Evolutionary conservation across 2,329 filamentous ascomycete species (phyloP).

Genomic region (Plenodomus tracheiphilus): DNA sequence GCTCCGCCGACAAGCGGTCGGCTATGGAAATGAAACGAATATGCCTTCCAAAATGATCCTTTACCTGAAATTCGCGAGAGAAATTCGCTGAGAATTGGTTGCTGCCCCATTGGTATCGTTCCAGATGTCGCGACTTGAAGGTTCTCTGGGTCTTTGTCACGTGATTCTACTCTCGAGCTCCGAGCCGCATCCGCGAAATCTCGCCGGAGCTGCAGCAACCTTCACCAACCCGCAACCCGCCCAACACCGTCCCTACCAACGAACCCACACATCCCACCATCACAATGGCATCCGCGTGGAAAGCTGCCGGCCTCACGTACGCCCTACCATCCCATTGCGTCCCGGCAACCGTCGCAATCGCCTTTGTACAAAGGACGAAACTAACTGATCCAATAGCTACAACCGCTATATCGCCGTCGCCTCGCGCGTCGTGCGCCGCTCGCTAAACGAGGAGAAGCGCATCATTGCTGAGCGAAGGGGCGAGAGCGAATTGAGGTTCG

Average conservation of each 20-base stretch:
- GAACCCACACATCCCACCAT: constrained; percentile 37
- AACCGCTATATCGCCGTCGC: constrained; percentile 99
- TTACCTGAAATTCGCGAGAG: no score
- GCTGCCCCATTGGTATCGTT: no score
- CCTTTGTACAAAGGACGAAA: constrained; percentile 14
- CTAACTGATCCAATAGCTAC: constrained; percentile 68
- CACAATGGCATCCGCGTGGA: constrained; percentile 98
- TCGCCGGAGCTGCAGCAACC: constrained; percentile 29
- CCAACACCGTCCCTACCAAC: constrained; percentile 13
- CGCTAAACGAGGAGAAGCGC: constrained; percentile 94
- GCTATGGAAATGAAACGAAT: constrained; percentile 30
- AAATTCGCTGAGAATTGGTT: no score
- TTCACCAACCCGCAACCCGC: constrained; percentile 30
- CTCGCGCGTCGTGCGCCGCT: constrained; percentile 91
- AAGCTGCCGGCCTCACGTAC: constrained; percentile 95
- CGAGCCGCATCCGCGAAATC: constrained; percentile 34
- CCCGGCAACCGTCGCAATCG: constrained; percentile 2
- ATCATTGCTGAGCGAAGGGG: constrained; percentile 85
- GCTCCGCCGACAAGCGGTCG: constrained; percentile 6
- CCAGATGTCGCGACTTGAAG: no score
- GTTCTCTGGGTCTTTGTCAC: no score
- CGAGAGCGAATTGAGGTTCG: constrained; percentile 84
- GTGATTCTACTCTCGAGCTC: constrained; percentile 24
- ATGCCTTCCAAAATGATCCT: constrained; percentile 1
- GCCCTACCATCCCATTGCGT: constrained; percentile 42